phyloP scores from a whole-genome alignment of 2,329 filamentous ascomycete species.

The Talaromyces sp. region DNA sequence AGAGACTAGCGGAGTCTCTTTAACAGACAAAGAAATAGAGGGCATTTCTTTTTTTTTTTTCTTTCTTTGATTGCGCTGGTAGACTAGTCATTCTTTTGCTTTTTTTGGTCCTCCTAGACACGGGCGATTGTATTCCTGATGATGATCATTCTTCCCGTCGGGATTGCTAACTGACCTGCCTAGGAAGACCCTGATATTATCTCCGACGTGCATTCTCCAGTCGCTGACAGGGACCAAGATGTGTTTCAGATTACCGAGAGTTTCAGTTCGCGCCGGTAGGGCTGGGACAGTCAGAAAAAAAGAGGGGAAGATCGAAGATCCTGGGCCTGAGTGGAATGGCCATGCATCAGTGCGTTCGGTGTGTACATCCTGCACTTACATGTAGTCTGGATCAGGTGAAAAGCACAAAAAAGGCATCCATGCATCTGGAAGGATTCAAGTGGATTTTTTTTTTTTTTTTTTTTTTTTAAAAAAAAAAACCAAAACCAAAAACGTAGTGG shows the following conservation, averaged over 20 bases:
- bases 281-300: background rate
- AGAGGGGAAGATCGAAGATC: background rate
- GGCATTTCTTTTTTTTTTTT: background rate
- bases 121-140: no score
- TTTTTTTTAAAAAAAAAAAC: no score
- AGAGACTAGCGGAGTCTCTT: background rate
- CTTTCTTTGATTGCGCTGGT: background rate
- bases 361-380: no score
- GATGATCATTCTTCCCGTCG: background rate
- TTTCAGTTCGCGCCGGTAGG: slow-evolving; percentile 14
- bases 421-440: background rate
- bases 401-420: no score
- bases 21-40: background rate
- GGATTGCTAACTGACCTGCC: background rate
- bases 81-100: background rate
- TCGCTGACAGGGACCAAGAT: background rate
- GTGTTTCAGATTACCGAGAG: slow-evolving; percentile 4
- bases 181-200: no score
- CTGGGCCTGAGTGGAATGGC: background rate
- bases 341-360: no score
- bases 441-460: no score
- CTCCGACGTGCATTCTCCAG: no score
- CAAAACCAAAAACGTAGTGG: no score
- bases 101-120: no score
- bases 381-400: no score